Conservation (phyloP, 371 early-diverging fungal genomes). For the Mucor lusitanicus region DNA sequence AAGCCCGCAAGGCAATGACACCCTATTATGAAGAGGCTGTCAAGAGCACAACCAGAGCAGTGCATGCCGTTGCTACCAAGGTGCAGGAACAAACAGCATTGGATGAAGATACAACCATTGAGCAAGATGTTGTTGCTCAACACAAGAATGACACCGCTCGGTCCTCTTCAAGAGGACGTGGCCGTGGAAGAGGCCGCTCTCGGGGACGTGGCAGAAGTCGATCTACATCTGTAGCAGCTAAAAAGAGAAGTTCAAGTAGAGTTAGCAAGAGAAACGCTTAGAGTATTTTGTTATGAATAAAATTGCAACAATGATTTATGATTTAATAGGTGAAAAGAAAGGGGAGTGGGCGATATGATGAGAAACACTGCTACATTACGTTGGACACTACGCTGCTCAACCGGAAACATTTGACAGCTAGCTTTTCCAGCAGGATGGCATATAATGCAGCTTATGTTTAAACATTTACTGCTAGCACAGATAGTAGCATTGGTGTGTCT, state of each 20-base stretch:
- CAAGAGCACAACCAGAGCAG: constrained; percentile 2
- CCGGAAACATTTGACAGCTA: not conserved
- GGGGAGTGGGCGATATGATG: not conserved
- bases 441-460: not conserved
- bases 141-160: not conserved
- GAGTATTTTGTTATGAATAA: not conserved
- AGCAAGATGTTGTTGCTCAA: constrained; percentile 21
- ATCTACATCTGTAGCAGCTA: not conserved
- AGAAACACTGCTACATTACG: not conserved
- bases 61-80: constrained; percentile 7
- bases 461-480: not conserved
- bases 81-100: constrained; percentile 3
- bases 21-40: constrained; percentile 13
- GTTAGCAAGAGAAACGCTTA: not conserved
- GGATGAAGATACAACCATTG: constrained; percentile 9
- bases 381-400: too few species aligned
- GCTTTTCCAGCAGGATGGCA: not conserved
- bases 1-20: not conserved
- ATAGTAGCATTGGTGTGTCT: not conserved
- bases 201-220: not conserved
- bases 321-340: too few species aligned
- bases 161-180: not conserved
- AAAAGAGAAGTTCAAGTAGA: constrained; percentile 18
- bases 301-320: too few species aligned
- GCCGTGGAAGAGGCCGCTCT: not conserved